Evolutionary conservation across 2,329 filamentous ascomycete genomes (phyloP).

Genomic region (Colletotrichum tanaceti): DNA sequence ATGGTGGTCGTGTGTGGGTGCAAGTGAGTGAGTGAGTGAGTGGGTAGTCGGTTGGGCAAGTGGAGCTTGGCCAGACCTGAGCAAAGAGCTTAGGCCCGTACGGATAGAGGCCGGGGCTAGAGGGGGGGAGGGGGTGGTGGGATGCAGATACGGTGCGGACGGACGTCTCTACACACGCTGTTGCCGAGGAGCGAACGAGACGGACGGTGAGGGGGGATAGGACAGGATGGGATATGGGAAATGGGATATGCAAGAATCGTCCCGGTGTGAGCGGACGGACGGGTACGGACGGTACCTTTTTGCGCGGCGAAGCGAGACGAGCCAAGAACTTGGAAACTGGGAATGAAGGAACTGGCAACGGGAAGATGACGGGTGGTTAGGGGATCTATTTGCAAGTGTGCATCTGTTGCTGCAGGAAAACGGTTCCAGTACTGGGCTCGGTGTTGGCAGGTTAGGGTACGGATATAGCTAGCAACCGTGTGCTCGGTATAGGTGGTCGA

Average conservation of each 20-base stretch:
- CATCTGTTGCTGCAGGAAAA: background rate
- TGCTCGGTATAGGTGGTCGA: background rate
- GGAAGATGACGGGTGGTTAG: slow-evolving; percentile 6
- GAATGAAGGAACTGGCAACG: slow-evolving; percentile 1
- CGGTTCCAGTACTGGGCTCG: background rate
- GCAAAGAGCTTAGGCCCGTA: slow-evolving; percentile 14
- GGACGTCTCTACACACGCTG: background rate
- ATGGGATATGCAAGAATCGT: slow-evolving; percentile 10
- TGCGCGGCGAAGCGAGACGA: slow-evolving; percentile 17
- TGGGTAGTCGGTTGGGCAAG: slow-evolving; percentile 27
- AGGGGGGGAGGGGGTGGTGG: slow-evolving; percentile 8
- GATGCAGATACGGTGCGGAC: background rate
- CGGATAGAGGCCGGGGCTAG: slow-evolving; percentile 6
- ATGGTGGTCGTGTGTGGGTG: slow-evolving; percentile 2
- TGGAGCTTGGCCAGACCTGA: slow-evolving; percentile 16
- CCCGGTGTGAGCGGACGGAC: slow-evolving; percentile 6
- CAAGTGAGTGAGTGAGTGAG: slow-evolving; percentile 26
- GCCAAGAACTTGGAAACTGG: slow-evolving; percentile 14
- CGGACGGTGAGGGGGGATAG: too few species aligned
- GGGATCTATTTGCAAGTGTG: background rate
- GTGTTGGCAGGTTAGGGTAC: background rate
- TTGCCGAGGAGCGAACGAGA: slow-evolving; percentile 8
- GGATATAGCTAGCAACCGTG: too few species aligned
- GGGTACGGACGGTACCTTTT: slow-evolving; percentile 31
- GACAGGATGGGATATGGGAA: background rate